These are phyloP conservation scores for Inonotus hispidus DNA, from an alignment of 1,284 basidiomycete species.

Conservation along the genomic window DNA sequence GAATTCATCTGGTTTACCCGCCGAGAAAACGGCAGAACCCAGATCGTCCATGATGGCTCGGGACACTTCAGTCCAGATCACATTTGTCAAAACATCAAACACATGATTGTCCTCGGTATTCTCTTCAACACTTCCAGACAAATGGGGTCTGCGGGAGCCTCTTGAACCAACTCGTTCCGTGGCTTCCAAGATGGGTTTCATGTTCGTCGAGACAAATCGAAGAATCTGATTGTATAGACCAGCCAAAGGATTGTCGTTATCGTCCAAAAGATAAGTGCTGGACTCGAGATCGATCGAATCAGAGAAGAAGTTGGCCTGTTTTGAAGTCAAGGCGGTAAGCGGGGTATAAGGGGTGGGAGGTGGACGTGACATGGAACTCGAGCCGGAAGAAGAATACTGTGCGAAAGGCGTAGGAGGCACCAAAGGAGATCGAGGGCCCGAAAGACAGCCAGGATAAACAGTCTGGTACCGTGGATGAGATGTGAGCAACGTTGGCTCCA, in stretches of 20 bases:
- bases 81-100: slow-evolving; percentile 81
- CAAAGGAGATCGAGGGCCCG: slow-evolving; percentile 65
- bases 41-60: slow-evolving; percentile 79
- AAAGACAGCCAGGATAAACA: slow-evolving; percentile 64
- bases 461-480: slow-evolving; percentile 37
- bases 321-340: slow-evolving; percentile 58
- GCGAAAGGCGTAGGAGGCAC: slow-evolving; percentile 36
- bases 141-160: not conserved
- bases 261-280: slow-evolving; percentile 50
- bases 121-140: not conserved
- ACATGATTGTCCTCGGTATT: slow-evolving; percentile 31
- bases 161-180: slow-evolving; percentile 55
- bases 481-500: slow-evolving; percentile 4
- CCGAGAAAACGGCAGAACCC: slow-evolving; percentile 80
- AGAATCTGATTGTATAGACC: slow-evolving; percentile 78
- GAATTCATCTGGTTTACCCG: slow-evolving; percentile 86
- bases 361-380: slow-evolving; percentile 26
- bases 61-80: slow-evolving; percentile 84
- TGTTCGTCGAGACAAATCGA: slow-evolving; percentile 69
- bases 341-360: slow-evolving; percentile 60
- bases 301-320: slow-evolving; percentile 39
- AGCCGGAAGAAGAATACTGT: slow-evolving; percentile 14
- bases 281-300: slow-evolving; percentile 24
- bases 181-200: slow-evolving; percentile 68
- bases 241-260: slow-evolving; percentile 60